Evolutionary conservation across 345 rosid genomes (phyloP).

Genomic region (Gossypium mustelinum): DNA sequence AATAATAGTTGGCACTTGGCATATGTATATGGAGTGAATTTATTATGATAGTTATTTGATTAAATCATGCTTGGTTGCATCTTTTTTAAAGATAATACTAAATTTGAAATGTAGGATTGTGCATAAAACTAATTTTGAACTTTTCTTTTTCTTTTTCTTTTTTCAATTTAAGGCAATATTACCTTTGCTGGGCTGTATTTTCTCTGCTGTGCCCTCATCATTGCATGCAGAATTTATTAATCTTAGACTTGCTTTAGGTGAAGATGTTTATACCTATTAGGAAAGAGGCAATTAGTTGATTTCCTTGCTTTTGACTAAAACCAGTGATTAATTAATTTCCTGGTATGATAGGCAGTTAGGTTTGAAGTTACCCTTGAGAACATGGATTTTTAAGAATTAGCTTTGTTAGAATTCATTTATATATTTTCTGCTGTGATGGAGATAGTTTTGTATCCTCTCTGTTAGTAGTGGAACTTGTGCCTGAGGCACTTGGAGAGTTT

Average conservation of each 20-base stretch:
- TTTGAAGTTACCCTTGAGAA: background rate
- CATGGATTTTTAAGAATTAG: background rate
- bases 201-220: background rate
- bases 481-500: background rate
- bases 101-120: background rate
- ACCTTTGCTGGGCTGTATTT: background rate
- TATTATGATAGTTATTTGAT: background rate
- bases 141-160: background rate
- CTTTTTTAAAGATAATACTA: background rate
- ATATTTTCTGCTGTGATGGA: background rate
- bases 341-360: background rate
- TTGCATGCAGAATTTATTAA: background rate
- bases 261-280: background rate
- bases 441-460: background rate
- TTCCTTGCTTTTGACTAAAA: background rate
- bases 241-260: background rate
- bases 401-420: background rate
- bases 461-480: background rate
- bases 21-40: background rate
- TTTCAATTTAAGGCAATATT: background rate
- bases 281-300: constrained; percentile 2
- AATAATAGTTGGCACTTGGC: background rate
- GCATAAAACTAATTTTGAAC: background rate
- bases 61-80: background rate
- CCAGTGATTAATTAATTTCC: background rate